phyloP scores from a whole-genome alignment of 1,284 basidiomycete species.

The Rhodotorula mucilaginosa region DNA sequence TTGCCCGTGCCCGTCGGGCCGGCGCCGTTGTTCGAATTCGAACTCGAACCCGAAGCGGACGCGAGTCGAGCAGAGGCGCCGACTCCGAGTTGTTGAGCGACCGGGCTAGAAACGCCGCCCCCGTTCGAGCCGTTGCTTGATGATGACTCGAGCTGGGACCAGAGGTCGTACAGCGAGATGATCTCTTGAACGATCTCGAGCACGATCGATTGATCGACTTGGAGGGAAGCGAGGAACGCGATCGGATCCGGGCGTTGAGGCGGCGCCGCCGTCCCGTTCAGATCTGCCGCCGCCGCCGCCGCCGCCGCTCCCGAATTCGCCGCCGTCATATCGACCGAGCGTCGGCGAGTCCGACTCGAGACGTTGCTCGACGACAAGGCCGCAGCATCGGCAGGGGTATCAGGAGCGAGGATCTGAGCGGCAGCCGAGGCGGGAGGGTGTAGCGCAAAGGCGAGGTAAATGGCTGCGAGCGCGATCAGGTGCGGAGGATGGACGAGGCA shows the following conservation, averaged over 20 bases:
- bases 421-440: slow-evolving; percentile 44
- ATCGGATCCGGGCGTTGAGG: slow-evolving; percentile 57
- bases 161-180: slow-evolving; percentile 78
- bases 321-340: not conserved
- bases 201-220: slow-evolving; percentile 76
- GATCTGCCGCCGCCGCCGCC: not conserved
- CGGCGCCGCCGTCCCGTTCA: slow-evolving; percentile 35
- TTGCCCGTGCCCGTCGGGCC: not conserved
- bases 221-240: slow-evolving; percentile 77
- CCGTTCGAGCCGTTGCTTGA: slow-evolving; percentile 4
- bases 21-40: not conserved
- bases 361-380: not conserved
- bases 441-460: slow-evolving; percentile 76
- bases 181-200: slow-evolving; percentile 90
- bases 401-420: not conserved
- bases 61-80: not conserved
- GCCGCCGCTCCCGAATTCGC: not conserved
- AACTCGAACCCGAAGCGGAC: not conserved
- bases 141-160: slow-evolving; percentile 68
- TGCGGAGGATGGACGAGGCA: slow-evolving; percentile 91
- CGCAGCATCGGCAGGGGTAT: not conserved
- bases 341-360: not conserved
- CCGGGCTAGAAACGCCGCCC: not conserved
- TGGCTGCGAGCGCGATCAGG: slow-evolving; percentile 82
- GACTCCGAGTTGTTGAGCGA: slow-evolving; percentile 1